Conservation (phyloP, 148 eudicot species). For the Pharnaceum exiguum region DNA sequence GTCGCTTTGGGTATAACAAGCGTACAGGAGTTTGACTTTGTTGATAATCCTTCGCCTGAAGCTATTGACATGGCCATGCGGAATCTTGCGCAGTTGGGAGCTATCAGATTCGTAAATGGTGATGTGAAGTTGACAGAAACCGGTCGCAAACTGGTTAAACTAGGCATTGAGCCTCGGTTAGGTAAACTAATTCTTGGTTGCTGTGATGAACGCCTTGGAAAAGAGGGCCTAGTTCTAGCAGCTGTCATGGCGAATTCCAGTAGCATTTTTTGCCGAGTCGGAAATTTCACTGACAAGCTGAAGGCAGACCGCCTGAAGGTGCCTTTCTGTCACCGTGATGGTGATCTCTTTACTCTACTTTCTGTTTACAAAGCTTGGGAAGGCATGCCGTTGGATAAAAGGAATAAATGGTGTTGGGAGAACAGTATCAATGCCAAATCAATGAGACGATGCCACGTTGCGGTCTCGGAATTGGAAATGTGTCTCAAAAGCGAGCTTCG, state of each 20-base stretch:
- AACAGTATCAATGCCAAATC: constrained; percentile 90
- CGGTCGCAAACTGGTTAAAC: constrained; percentile 55
- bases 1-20: constrained; percentile 65
- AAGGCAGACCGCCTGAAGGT: constrained; percentile 88
- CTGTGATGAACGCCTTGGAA: constrained; percentile 42
- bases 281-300: constrained; percentile 56
- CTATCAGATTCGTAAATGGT: constrained; percentile 45
- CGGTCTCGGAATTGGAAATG: constrained; percentile 59
- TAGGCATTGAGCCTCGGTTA: constrained; percentile 88
- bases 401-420: constrained; percentile 84
- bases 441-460: constrained; percentile 79
- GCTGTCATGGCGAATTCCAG: constrained; percentile 87
- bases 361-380: constrained; percentile 90
- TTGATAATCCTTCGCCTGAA: constrained; percentile 63
- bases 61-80: constrained; percentile 79
- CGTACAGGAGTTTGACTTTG: constrained; percentile 68
- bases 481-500: constrained; percentile 66
- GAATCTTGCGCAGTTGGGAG: constrained; percentile 82
- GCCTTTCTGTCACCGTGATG: constrained; percentile 71
- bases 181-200: constrained; percentile 76
- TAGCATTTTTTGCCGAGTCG: constrained; percentile 88
- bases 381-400: constrained; percentile 33
- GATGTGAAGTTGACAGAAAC: constrained; percentile 46
- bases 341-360: constrained; percentile 88
- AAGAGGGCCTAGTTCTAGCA: constrained; percentile 88